Evolutionary conservation across 2,329 filamentous ascomycete genomes (phyloP), one percentile per base, ranked within the genome.

Genomic region (Curvularia eragrostidis): DNA sequence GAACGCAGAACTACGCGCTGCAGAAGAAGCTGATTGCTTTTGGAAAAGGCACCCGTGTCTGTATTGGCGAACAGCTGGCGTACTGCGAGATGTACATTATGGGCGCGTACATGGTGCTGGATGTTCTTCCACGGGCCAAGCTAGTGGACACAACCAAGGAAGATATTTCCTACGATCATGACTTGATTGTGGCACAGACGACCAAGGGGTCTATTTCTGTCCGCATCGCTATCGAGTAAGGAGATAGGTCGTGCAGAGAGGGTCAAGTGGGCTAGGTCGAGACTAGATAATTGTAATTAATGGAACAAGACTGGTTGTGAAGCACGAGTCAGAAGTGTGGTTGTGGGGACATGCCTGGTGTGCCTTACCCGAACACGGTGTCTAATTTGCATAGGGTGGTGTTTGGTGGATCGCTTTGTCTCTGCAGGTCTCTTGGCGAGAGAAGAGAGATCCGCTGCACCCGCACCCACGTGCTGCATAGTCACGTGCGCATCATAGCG

Each of bases 51-150:
- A 68, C 55, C 24, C 57, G 73, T 19, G 60, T 57, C 47, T 75
- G 73, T 41, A 65, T 75, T 52, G 72, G 73, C 8, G 65, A 72
- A 39, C 70, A 75, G 59, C 15, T 70, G 53, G 68, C 68, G 4
- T 70, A 69, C 47, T 69, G 68, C 30, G 68, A 70, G 47, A 30
- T 70, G 28, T 69, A 70, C 34, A 52, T 68, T 13, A 69, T 70
- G 67, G 58, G 58, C 12, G 66, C 67, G 15, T 59, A 67, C 8
- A 63, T 68, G 63, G 63, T 59, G 6, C 56, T 68, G 21, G 30
- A 63, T 12, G 54, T 70, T n/a, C 46, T 67, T 30, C 67, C 67
- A 24, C 61, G 67, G 38, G 57, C 67, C 15, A 65, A 58, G 50
- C 61, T 70, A 30, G 66, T 68, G 13, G 61, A 68, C n/a, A 70